Evolutionary conservation across 2,329 filamentous ascomycete species (phyloP).

Genomic region (Penicillium olsonii): DNA sequence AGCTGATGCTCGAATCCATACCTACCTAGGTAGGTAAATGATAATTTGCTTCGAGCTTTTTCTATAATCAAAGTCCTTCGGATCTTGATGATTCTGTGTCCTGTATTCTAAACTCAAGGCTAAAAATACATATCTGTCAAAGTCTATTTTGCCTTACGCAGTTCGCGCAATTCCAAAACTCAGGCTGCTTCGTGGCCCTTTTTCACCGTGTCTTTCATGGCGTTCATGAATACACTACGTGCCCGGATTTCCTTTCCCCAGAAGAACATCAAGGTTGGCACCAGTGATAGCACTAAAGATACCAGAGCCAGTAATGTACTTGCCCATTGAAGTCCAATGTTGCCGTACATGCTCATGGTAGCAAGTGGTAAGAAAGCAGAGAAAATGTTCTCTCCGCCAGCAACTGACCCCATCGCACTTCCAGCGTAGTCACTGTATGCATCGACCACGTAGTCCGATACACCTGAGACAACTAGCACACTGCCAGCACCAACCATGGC

Average conservation of each 20-base stretch:
- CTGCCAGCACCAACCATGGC: slow-evolving; percentile 42
- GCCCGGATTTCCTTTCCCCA: slow-evolving; percentile 38
- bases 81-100: no score
- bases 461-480: slow-evolving; percentile 44
- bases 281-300: slow-evolving; percentile 33
- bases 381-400: slow-evolving; percentile 44
- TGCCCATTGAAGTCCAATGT: slow-evolving; percentile 44
- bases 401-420: slow-evolving; percentile 46
- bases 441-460: slow-evolving; percentile 49
- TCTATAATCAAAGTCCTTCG: no score
- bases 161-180: not conserved
- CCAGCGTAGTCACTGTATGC: slow-evolving; percentile 51
- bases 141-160: no score
- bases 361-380: slow-evolving; percentile 47
- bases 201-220: slow-evolving; percentile 4
- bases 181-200: not conserved
- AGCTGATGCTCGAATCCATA: no score
- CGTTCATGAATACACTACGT: slow-evolving; percentile 23
- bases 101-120: no score
- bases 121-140: no score
- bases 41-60: no score
- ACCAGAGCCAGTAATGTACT: slow-evolving; percentile 43
- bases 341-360: slow-evolving; percentile 37
- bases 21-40: no score
- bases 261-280: slow-evolving; percentile 38